Evolutionary conservation across 257 asterid species (phyloP), one percentile per base, ranked within the genome.

Genomic region (Perilla frutescens): DNA sequence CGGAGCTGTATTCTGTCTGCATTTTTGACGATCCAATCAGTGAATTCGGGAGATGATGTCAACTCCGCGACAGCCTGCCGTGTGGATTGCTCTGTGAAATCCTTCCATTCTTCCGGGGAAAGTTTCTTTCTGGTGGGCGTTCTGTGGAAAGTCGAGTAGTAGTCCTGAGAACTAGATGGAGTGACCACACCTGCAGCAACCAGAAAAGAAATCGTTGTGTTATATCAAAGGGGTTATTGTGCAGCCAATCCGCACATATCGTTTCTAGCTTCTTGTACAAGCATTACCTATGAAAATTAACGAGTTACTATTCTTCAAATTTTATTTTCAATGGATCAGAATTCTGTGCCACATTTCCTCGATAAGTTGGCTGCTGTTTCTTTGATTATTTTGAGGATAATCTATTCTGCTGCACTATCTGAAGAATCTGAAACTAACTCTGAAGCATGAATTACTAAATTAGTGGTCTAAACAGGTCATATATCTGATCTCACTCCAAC

Each of bases 21-120:
- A 61, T 87, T 72, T 9, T 76, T 77, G 48, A 88, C 65, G 11
- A 90, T 55, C 98, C 98, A 93, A 31, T 89, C 86, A 4, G 91
- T 75, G 81, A 93, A 89, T 56, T 91, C 97, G 1, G 98, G 92
- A 49, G 96, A 85, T 1, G 98, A 80, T 14, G 91, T 86, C 81
- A 79, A 70, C 58, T 88, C 97, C 0, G 89, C 83, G 48, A 93
- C 76, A 12, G 93, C 97, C 68, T 81, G 79, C 69, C 79, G 85
- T 3, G 98, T 93, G 7, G 96, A 86, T 59, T 83, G 86, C 81
- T 83, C 87, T 0, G 98, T 91, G 80, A 93, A 87, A 58, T 84
- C 83, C 75, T 80, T 81, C 97, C 97, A 93, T 65, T 91, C 98
- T 77, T 87, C 82, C 72, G 79, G 20, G 0, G 97, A 72, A 55